Evolutionary conservation across 208 protist genomes (phyloP).

Genomic region (Trypanosomatidae sp.): DNA sequence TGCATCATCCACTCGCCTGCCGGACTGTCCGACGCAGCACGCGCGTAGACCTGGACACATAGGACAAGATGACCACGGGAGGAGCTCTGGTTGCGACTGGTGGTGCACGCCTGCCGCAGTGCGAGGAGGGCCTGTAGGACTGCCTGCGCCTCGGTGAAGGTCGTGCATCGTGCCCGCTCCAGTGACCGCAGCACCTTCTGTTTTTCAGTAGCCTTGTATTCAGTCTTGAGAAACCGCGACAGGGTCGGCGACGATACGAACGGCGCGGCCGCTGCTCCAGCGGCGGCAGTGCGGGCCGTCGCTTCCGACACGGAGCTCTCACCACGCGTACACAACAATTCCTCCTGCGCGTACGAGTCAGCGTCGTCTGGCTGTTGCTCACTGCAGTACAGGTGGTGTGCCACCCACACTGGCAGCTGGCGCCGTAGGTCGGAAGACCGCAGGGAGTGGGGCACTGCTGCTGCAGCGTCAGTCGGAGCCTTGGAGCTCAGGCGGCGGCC

Average conservation of each 20-base stretch:
- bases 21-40: background rate
- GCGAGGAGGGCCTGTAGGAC: constrained; percentile 36
- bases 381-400: constrained; percentile 13
- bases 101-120: constrained; percentile 42
- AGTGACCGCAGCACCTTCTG: constrained; percentile 40
- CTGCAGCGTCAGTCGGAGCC: background rate
- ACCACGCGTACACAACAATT: background rate
- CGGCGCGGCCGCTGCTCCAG: background rate
- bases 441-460: background rate
- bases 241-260: background rate
- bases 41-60: constrained; percentile 31
- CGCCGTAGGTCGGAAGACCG: background rate
- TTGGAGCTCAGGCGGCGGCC: constrained; percentile 6
- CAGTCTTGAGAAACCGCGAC: constrained; percentile 14
- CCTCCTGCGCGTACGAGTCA: background rate
- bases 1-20: constrained; percentile 8
- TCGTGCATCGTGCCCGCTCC: constrained; percentile 34
- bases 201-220: constrained; percentile 62
- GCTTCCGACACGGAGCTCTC: background rate
- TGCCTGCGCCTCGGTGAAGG: constrained; percentile 28
- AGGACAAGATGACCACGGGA: constrained; percentile 51
- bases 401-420: constrained; percentile 18
- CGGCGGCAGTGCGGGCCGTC: background rate
- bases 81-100: constrained; percentile 51
- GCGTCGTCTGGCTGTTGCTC: constrained; percentile 4